Conservation (phyloP, 2,329 filamentous ascomycete species). For the Leptographium galeiforme region DNA sequence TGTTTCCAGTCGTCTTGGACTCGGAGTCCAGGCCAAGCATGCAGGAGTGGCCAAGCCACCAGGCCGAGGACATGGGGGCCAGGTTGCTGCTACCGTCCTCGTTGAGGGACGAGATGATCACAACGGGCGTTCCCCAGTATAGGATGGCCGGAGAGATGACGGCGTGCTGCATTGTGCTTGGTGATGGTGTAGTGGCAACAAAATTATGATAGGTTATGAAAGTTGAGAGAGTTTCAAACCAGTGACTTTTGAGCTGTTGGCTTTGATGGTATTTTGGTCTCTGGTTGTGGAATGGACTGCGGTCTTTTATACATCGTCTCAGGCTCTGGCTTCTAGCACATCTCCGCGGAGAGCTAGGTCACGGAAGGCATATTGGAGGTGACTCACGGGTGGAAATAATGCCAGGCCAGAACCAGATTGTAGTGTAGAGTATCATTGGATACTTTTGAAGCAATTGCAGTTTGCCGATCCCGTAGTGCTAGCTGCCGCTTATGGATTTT, state of each 20-base stretch:
- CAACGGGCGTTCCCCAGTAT: background rate
- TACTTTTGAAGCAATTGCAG: background rate
- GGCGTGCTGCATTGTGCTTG: background rate
- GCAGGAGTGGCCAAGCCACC: background rate
- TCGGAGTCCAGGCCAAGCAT: background rate
- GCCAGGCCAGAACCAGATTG: background rate
- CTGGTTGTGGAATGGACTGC: too few relatives aligned
- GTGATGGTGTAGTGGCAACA: background rate
- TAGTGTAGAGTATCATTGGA: background rate
- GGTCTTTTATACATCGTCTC: background rate
- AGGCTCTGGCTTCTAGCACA: background rate
- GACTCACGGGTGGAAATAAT: background rate
- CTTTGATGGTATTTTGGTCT: background rate
- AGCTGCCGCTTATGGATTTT: too few relatives aligned
- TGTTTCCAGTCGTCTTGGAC: background rate
- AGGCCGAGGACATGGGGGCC: background rate
- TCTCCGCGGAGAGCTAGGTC: background rate
- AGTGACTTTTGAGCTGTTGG: background rate
- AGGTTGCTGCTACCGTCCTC: background rate
- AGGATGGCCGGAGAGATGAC: background rate
- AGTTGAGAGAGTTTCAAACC: background rate
- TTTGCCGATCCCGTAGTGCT: background rate
- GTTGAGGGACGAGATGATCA: background rate
- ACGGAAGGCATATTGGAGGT: background rate
- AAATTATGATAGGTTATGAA: background rate